Evolutionary conservation across 495 filamentous ascomycete genomes (phyloP), one percentile per base, ranked within the genome.

Genomic region (Xylaria bambusicola): DNA sequence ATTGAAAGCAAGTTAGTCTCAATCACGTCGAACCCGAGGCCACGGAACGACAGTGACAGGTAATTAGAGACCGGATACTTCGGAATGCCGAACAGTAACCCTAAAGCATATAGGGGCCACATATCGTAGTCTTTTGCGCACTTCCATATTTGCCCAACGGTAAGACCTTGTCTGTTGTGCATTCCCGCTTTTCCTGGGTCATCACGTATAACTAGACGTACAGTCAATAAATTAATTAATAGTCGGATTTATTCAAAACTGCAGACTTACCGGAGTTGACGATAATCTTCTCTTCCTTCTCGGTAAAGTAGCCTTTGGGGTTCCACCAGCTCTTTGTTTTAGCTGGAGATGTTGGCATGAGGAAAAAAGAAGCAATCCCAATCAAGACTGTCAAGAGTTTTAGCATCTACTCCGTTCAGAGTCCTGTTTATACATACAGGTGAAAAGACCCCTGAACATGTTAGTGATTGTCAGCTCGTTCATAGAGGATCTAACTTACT

Each of bases 271-370:
- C 64, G 2, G 88, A 83, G 58, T 89, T 92, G 8, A 90, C 86
- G n/a, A 92, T 82, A 55, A 91, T 89, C n/a, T 74, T 78, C 63
- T 86, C 83, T 64, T 89, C 85, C 3, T 63, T 75, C 46, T 87
- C 86, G 4, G 69, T 82, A 67, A 90, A 91, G 83, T 87, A 90
- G 5, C 88, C 88, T 13, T 88, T 78, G 56, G 64, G 64, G 15
- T 66, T 66, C 64, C 64, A 83, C 69, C 79, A 77, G 38, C 83
- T 86, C 20, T 77, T 77, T 0, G 90, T 92, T 59, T 90, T 87
- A 10, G 82, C 86, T 0, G 89, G 88, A 0, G 84, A 87, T 0
- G 88, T 75, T 0, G 88, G 87, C 80, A 93, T 87, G 68, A 87
- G 84, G 52, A 86, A 75, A 49, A 78, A 87, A 2, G 88, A 80